Evolutionary conservation across 1,284 basidiomycete species (phyloP).

Genomic region (Trichosporon faecale): DNA sequence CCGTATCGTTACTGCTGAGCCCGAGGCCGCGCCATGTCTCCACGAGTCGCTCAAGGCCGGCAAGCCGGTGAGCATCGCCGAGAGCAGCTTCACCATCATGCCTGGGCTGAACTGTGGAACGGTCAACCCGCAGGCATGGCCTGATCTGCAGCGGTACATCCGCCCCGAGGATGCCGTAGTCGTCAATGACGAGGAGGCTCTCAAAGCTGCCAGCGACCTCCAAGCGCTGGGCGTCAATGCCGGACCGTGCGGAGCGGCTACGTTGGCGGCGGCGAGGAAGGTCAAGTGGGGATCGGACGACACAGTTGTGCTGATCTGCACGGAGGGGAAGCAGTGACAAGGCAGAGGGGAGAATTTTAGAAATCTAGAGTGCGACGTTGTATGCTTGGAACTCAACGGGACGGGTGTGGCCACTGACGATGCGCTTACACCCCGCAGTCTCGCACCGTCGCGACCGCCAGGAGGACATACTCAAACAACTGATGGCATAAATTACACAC

Average conservation of each 20-base stretch:
- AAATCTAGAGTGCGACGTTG: background rate
- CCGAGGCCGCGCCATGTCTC: conserved; percentile 23
- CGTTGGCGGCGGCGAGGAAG: conserved; percentile 22
- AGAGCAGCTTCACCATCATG: conserved; percentile 19
- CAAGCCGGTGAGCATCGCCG: background rate
- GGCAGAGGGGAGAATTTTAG: background rate
- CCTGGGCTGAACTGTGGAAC: conserved; percentile 25
- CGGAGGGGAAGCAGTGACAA: conserved; percentile 18
- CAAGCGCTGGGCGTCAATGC: background rate
- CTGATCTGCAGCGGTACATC: conserved; percentile 14
- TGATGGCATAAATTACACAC: background rate
- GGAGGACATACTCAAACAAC: no score
- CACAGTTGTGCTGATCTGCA: conserved; percentile 24
- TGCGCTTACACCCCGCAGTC: no score
- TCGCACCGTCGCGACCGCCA: no score
- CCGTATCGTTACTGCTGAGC: conserved; percentile 22
- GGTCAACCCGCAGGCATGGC: conserved; percentile 20
- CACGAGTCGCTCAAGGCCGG: conserved; percentile 12
- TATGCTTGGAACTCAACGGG: no score
- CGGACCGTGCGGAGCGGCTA: conserved; percentile 24
- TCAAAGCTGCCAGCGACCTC: conserved; percentile 11
- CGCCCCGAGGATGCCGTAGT: conserved; percentile 20
- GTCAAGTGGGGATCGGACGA: conserved; percentile 12
- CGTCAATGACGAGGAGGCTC: conserved; percentile 16
- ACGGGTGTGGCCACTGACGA: no score